Percentiles rank a stretch among this genome's conserved stretches.
Conservation (phyloP, 306 rosid genomes). For the Glycine latifolia region DNA sequence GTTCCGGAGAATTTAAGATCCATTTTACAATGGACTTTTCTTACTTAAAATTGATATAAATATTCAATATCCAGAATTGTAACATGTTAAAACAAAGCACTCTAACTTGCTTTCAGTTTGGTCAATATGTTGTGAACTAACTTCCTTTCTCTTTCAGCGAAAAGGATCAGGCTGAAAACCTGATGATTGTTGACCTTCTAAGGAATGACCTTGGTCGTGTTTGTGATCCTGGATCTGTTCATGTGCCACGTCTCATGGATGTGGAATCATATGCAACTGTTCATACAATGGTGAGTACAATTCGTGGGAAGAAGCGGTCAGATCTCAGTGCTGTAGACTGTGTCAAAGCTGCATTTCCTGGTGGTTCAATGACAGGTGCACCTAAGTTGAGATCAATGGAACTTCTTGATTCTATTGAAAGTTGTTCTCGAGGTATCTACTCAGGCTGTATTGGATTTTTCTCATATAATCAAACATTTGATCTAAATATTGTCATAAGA, state of each 20-base stretch:
- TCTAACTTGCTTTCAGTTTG: conserved; percentile 22
- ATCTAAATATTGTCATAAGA: conserved; percentile 94
- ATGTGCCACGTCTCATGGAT: conserved; percentile 92
- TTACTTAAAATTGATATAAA: conserved; percentile 1
- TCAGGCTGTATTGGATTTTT: conserved; percentile 95
- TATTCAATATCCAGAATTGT: conserved; percentile 15
- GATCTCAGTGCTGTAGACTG: conserved; percentile 74
- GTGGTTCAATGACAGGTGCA: conserved; percentile 99
- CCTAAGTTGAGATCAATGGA: conserved; percentile 98
- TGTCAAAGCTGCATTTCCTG: conserved; percentile 92
- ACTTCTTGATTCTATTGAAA: conserved; percentile 81
- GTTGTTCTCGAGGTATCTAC: conserved; percentile 88
- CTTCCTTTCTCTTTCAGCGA: conserved; percentile 60
- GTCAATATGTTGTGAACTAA: conserved; percentile 42
- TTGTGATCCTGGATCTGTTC: conserved; percentile 92
- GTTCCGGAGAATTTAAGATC: neutral
- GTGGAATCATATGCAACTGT: conserved; percentile 94
- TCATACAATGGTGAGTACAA: conserved; percentile 97
- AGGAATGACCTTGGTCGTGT: conserved; percentile 99
- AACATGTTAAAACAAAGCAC: conserved; percentile 17
- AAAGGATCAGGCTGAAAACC: conserved; percentile 96
- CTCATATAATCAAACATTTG: conserved; percentile 90
- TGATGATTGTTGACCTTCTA: conserved; percentile 97
- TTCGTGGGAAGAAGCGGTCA: conserved; percentile 77
- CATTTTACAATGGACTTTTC: neutral